Evolutionary conservation across 2,329 filamentous ascomycete genomes (phyloP).

Genomic region (Sporothrix protearum): DNA sequence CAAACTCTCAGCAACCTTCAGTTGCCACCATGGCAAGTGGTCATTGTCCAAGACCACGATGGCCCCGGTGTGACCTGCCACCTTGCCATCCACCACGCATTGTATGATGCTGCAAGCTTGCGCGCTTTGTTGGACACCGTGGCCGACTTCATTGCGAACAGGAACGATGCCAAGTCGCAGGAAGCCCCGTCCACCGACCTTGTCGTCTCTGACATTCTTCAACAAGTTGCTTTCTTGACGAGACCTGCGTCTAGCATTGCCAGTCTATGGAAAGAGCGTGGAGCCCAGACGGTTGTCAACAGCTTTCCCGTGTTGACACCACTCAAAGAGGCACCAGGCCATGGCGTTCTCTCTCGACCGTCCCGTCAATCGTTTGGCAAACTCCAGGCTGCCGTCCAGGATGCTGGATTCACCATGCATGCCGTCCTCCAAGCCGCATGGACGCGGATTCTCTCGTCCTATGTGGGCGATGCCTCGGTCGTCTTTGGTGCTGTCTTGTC

Average conservation of each 20-base stretch:
- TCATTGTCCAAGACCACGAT: constrained; percentile 43
- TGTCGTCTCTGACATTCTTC: constrained; percentile 44
- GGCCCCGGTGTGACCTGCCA: constrained; percentile 31
- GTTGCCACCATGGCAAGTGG: constrained; percentile 61
- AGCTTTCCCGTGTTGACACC: constrained; percentile 76
- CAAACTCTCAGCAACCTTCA: constrained; percentile 46
- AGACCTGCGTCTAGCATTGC: constrained; percentile 35
- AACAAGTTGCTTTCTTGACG: constrained; percentile 32
- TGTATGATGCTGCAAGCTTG: constrained; percentile 81
- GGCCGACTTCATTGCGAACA: constrained; percentile 37
- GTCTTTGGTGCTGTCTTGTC: constrained; percentile 80
- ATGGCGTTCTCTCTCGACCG: constrained; percentile 33
- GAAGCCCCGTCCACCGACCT: constrained; percentile 29
- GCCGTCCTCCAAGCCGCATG: constrained; percentile 73
- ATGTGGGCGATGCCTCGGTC: constrained; percentile 69
- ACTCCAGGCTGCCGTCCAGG: constrained; percentile 56
- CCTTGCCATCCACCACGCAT: constrained; percentile 66
- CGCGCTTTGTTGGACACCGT: constrained; percentile 62
- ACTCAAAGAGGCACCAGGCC: constrained; percentile 42
- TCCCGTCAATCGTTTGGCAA: constrained; percentile 41
- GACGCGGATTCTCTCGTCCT: constrained; percentile 69
- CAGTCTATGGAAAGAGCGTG: constrained; percentile 61
- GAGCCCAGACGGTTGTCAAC: constrained; percentile 54
- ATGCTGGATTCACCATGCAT: constrained; percentile 67
- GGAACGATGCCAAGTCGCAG: background rate